Conservation (phyloP, 345 rosid species). For the Acer campestre region DNA sequence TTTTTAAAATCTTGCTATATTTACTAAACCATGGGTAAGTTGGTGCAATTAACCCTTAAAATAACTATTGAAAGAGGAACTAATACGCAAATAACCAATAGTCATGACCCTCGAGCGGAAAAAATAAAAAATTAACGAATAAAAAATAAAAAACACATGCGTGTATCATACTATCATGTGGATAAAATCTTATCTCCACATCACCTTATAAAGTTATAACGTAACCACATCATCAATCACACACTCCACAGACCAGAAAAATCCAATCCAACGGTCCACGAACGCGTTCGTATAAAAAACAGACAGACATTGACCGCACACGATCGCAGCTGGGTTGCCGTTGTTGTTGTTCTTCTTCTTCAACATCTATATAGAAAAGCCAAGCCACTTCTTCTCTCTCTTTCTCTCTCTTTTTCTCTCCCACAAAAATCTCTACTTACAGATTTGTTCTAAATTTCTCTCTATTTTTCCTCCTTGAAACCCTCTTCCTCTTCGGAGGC, state of each 20-base stretch:
- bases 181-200: slow-evolving; percentile 18
- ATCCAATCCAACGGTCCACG: background rate
- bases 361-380: background rate
- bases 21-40: no score
- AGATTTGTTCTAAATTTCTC: slow-evolving; percentile 7
- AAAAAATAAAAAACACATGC: background rate
- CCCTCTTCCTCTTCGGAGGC: slow-evolving; percentile 33
- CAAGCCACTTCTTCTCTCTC: background rate
- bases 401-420: background rate
- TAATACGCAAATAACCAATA: no score
- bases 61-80: no score
- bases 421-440: background rate
- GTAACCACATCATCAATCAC: background rate
- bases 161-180: background rate
- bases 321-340: background rate
- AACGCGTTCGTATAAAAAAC: background rate
- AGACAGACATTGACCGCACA: background rate
- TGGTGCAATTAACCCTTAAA: no score
- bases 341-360: no score
- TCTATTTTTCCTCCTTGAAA: slow-evolving; percentile 25
- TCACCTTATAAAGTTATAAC: slow-evolving; percentile 1
- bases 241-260: background rate
- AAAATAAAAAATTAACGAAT: no score
- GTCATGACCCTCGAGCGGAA: no score
- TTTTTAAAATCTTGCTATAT: no score